Evolutionary conservation across 495 filamentous ascomycete species (phyloP), one percentile per base, ranked within the genome.

Genomic region (Corynascus novoguineensis): DNA sequence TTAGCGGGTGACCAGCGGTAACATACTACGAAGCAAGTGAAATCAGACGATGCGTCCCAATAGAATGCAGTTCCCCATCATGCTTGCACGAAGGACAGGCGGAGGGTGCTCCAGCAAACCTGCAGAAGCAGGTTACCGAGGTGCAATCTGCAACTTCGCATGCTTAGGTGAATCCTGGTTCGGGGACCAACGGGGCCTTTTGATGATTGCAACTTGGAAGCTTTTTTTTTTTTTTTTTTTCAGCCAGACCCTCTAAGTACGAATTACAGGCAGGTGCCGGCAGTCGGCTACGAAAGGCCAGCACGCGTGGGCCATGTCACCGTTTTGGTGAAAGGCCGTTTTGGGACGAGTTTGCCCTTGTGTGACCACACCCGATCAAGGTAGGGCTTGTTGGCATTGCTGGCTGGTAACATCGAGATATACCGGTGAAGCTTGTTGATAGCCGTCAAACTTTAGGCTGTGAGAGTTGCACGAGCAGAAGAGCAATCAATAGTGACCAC

Each of bases 1-100:
- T n/a, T n/a, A n/a, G 8, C 15, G 25, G 24, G 2, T 17, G 14
- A 25, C 22, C 41, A 34, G 22, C n/a, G 7, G 12, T 24, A 9
- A 45, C 28, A 25, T 17, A 24, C 4, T 25, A 22, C 4, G 29
- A 50, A 1, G 27, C 22, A n/a, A 50, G 29, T 37, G 47, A 51
- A 35, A 51, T 51, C 34, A 27, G 49, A 51, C 29, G n/a, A 21
- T 51, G 49, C 32, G 29, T 35, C 29, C 28, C 47, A 24, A 28
- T 5, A 14, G 17, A 29, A n/a, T 29, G 49, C 49, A 27, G 14
- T 15, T 19, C 5, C 7, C 32, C 49, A 5, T 25, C 22, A 2
- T 51, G 34, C 40, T 51, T 40, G 8, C 38, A 37, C 38, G 22
- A 28, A 35, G 4, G 29, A 38, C 17, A n/a, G n/a, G n/a, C n/a